Evolutionary conservation across 1,284 basidiomycete genomes (phyloP).

Genomic region (Somion occarium): DNA sequence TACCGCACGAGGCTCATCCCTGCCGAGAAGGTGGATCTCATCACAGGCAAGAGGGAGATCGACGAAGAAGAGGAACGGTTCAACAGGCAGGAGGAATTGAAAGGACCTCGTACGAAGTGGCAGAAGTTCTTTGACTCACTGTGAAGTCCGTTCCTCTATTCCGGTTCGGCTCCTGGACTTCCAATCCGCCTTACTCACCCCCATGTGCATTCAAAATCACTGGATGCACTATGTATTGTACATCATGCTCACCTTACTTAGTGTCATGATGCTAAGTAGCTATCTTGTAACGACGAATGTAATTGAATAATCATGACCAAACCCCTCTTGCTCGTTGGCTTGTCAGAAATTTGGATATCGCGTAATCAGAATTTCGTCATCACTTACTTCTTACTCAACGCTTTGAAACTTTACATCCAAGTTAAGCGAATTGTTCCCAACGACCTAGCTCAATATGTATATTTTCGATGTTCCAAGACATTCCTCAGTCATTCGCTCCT

Average conservation of each 20-base stretch:
- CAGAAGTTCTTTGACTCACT: constrained; percentile 40
- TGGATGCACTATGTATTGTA: too few relatives aligned
- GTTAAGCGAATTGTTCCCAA: constrained; percentile 1
- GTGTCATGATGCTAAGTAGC: too few relatives aligned
- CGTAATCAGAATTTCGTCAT: not conserved
- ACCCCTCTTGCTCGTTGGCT: too few relatives aligned
- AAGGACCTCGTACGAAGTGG: constrained; percentile 34
- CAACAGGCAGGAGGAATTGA: constrained; percentile 34
- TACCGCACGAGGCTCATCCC: constrained; percentile 50
- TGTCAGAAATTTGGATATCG: too few relatives aligned
- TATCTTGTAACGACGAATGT: too few relatives aligned
- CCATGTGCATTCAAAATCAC: too few relatives aligned
- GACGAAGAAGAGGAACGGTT: constrained; percentile 59
- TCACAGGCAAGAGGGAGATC: constrained; percentile 59
- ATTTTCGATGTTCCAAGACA: not conserved
- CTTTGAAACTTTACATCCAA: not conserved
- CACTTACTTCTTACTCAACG: not conserved
- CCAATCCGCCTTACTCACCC: too few relatives aligned
- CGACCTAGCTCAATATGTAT: not conserved
- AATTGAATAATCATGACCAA: too few relatives aligned
- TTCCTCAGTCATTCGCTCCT: constrained; percentile 6
- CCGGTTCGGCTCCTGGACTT: too few relatives aligned
- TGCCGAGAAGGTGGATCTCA: constrained; percentile 54
- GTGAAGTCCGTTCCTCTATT: constrained; percentile 20
- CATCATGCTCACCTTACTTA: too few relatives aligned